Evolutionary conservation across 2,329 filamentous ascomycete species (phyloP), one percentile per base, ranked within the genome.

Genomic region (Aspergillus sp.): DNA sequence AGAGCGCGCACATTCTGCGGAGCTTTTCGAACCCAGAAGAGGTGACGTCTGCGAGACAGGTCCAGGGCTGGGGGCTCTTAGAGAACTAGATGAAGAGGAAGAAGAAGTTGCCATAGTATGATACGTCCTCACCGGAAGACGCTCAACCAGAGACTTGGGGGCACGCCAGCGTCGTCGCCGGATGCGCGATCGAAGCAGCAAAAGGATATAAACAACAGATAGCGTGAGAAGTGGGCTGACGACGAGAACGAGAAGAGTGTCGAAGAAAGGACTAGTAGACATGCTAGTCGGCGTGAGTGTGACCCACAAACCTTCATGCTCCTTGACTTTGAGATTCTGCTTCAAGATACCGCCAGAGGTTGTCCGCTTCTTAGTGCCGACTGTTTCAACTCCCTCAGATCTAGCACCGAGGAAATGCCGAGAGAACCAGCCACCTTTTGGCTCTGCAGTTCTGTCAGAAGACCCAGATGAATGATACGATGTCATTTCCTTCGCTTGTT

Each of bases 141-240:
- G 88, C 65, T 97, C 93, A 17, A 99, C 93, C 0, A 99, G 87
- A 1, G 91, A 96, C 75, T 99, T 99, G 5, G 95, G 95, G n/a
- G 95, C 95, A 67, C 95, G 86, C 93, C 95, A 99, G 65, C 93
- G 85, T 62, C 93, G 85, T 58, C 93, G 85, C 50, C 93, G 88
- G 65, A 97, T 96, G 58, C 93, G 89, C 47, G 93, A 93, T 54
- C 95, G 88, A 38, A 98, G 80, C 41, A 98, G 84, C 5, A 98
- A 82, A 11, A 98, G 82, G 12, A 91, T 89, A 70, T 98, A 98
- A 2, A 99, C 93, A 5, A 97, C 88, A 3, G 91, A 96, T 67
- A 99, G 77, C 1, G 95, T 98, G 52, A 98, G 88, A 13, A 99
- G 77, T 7, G 95, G 95, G 68, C 93, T 97, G 53, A 98, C 87